These are phyloP conservation scores for Diplocarpon mali DNA, from an alignment of 2,329 filamentous ascomycete genomes.

Conservation along the genomic window DNA sequence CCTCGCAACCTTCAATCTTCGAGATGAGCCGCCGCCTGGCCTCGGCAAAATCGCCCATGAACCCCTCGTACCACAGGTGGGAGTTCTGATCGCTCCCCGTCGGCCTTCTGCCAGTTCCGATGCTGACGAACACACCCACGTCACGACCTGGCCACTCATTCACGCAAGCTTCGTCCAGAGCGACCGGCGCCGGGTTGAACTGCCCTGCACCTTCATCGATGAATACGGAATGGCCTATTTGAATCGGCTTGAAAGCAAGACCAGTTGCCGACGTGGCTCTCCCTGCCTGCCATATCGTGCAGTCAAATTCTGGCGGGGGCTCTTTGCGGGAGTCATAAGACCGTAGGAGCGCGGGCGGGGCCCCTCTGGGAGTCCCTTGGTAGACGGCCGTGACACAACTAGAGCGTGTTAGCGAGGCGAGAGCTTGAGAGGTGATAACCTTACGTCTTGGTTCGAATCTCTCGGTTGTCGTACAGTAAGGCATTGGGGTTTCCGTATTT, in stretches of 20 bases:
- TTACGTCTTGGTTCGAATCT: slow-evolving; percentile 83
- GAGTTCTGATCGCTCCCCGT: slow-evolving; percentile 56
- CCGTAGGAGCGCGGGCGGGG: slow-evolving; percentile 62
- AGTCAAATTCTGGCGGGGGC: slow-evolving; percentile 81
- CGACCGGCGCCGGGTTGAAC: slow-evolving; percentile 79
- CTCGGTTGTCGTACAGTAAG: slow-evolving; percentile 74
- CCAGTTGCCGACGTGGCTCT: slow-evolving; percentile 87
- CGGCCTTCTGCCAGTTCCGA: slow-evolving; percentile 84
- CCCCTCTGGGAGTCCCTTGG: slow-evolving; percentile 63
- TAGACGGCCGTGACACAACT: slow-evolving; percentile 88
- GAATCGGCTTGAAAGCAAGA: slow-evolving; percentile 90
- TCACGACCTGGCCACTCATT: slow-evolving; percentile 96
- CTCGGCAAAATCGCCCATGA: slow-evolving; percentile 86
- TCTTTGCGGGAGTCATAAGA: slow-evolving; percentile 95
- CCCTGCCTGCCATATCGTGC: slow-evolving; percentile 94
- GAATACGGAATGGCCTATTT: slow-evolving; percentile 86
- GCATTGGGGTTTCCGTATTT: slow-evolving; percentile 77
- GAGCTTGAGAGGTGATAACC: slow-evolving; percentile 27
- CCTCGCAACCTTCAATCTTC: slow-evolving; percentile 93
- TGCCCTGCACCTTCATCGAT: slow-evolving; percentile 86
- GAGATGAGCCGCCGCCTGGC: slow-evolving; percentile 72
- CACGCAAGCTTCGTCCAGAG: slow-evolving; percentile 78
- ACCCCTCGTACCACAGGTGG: slow-evolving; percentile 86
- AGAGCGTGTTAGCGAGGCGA: slow-evolving; percentile 14
- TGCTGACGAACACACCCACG: slow-evolving; percentile 80